Evolutionary conservation across 441 rosid species (phyloP).

Genomic region (Syzygium syzygioides): DNA sequence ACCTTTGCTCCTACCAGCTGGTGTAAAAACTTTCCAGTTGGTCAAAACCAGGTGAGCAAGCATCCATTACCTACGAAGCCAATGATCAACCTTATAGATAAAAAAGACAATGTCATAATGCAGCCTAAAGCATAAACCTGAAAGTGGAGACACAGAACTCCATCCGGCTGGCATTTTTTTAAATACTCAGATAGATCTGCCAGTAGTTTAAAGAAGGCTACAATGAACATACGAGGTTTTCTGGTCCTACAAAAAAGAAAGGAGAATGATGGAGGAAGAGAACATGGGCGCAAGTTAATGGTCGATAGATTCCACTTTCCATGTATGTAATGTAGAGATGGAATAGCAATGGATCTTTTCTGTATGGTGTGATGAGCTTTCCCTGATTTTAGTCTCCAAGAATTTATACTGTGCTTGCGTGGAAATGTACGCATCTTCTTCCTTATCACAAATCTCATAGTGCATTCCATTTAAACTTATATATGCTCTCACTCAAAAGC

Average conservation of each 20-base stretch:
- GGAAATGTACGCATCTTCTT: background rate
- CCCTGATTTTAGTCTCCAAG: background rate
- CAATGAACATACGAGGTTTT: background rate
- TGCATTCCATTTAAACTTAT: background rate
- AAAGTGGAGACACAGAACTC: background rate
- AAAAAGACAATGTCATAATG: background rate
- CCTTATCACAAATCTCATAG: background rate
- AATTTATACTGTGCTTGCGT: background rate
- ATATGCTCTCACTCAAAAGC: background rate
- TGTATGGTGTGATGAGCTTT: background rate
- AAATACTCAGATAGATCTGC: background rate
- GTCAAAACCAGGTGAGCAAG: constrained; percentile 92
- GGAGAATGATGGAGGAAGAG: background rate
- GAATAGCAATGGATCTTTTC: background rate
- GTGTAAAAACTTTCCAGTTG: constrained; percentile 85
- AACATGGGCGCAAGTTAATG: background rate
- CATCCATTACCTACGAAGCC: constrained; percentile 67
- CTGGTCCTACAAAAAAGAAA: background rate
- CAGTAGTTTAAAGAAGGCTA: background rate
- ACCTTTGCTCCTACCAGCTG: constrained; percentile 89
- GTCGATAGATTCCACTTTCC: background rate
- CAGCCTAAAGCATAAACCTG: background rate
- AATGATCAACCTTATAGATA: background rate
- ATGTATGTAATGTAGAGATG: background rate
- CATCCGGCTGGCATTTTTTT: background rate